These are phyloP conservation scores for Geotrichum phurueaensis DNA, from an alignment of 1,139 yeast species.

Conservation along the genomic window DNA sequence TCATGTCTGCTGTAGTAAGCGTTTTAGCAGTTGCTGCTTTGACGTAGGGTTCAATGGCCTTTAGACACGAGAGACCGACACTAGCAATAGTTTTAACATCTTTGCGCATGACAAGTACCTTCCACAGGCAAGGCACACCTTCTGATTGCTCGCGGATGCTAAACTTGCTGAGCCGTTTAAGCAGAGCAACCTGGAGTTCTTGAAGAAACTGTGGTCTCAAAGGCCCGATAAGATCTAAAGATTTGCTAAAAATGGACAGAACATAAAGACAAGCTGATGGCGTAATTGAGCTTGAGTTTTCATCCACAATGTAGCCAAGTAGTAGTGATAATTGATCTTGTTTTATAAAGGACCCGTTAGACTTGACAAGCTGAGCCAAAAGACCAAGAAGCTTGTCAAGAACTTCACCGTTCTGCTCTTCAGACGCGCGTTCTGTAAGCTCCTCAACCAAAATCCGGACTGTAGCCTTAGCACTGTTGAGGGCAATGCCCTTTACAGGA, in stretches of 20 bases:
- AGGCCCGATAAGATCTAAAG: constrained; percentile 42
- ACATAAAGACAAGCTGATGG: constrained; percentile 43
- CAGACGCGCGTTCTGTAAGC: constrained; percentile 26
- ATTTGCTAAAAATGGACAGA: constrained; percentile 48
- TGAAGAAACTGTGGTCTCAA: constrained; percentile 48
- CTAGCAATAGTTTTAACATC: constrained; percentile 48
- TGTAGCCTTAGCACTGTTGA: constrained; percentile 18
- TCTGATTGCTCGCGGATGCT: constrained; percentile 53
- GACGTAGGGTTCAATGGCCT: constrained; percentile 43
- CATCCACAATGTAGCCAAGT: constrained; percentile 54
- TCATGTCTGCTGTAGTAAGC: constrained; percentile 38
- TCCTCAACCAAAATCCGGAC: constrained; percentile 20
- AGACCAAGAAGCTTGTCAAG: constrained; percentile 43
- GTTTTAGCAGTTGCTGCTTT: constrained; percentile 28
- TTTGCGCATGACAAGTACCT: constrained; percentile 43
- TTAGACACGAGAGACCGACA: constrained; percentile 56
- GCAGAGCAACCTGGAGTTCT: constrained; percentile 48
- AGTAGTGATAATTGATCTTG: constrained; percentile 61
- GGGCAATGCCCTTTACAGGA: constrained; percentile 22
- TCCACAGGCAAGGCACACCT: constrained; percentile 66
- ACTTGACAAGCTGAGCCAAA: constrained; percentile 48
- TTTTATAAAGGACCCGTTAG: constrained; percentile 46
- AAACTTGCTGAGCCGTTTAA: constrained; percentile 54
- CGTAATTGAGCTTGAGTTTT: constrained; percentile 32
- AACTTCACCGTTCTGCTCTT: constrained; percentile 15